phyloP scores from a whole-genome alignment of 768 basidiomycete species.

The Lyophyllum decastes region DNA sequence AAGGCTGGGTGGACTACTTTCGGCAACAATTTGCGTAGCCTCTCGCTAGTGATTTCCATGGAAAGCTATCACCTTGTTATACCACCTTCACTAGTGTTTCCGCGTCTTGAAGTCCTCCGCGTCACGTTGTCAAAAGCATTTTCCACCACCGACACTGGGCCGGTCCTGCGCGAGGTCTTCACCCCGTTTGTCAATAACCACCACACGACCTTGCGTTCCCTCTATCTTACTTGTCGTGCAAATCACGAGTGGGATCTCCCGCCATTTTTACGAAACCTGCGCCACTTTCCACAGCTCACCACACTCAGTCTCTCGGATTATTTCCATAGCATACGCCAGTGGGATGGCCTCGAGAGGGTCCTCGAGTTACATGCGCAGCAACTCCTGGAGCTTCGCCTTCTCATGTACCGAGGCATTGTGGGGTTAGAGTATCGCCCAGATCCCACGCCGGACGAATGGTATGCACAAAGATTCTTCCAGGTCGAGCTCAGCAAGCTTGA shows the following conservation, averaged over 20 bases:
- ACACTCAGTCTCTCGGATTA: background rate
- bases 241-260: background rate
- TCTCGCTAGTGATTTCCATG: constrained; percentile 22
- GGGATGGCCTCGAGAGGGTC: constrained; percentile 18
- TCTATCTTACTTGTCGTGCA: constrained; percentile 4
- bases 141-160: constrained; percentile 10
- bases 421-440: background rate
- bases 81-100: constrained; percentile 10
- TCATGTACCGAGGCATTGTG: background rate
- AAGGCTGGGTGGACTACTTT: constrained; percentile 22
- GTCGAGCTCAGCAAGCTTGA: too few species aligned
- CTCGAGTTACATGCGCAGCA: constrained; percentile 18
- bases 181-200: constrained; percentile 28
- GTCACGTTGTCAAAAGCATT: constrained; percentile 20
- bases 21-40: constrained; percentile 14
- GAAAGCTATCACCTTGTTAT: constrained; percentile 19
- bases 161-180: constrained; percentile 13
- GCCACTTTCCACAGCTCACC: constrained; percentile 2
- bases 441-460: constrained; percentile 9
- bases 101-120: constrained; percentile 17
- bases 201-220: constrained; percentile 11
- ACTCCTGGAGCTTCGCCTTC: constrained; percentile 17
- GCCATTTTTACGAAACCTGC: background rate
- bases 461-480: constrained; percentile 1
- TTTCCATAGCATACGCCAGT: background rate